phyloP scores from a whole-genome alignment of 106 monocot genomes.

The Cymbidium sinense region DNA sequence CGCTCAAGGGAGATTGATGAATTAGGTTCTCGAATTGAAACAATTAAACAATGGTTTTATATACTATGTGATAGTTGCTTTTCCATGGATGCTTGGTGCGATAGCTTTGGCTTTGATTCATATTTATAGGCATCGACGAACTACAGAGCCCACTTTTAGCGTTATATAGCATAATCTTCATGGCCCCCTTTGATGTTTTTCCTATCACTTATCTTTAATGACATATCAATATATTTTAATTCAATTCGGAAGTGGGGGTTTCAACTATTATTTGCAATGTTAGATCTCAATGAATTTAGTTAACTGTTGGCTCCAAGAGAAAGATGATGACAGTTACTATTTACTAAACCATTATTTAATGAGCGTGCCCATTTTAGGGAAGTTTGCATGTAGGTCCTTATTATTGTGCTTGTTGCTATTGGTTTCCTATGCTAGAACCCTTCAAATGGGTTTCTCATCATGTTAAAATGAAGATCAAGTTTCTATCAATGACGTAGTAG shows the following conservation, averaged over 20 bases:
- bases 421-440: no score
- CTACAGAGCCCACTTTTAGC: conserved; percentile 93
- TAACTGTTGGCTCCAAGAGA: no score
- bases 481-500: no score
- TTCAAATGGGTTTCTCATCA: no score
- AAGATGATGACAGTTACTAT: no score
- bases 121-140: conserved; percentile 87
- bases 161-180: conserved; percentile 99
- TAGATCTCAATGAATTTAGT: no score
- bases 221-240: conserved; percentile 81
- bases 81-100: conserved; percentile 73
- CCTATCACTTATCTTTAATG: conserved; percentile 63
- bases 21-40: neutral
- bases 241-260: conserved; percentile 44
- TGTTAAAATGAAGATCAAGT: no score
- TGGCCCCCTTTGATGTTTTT: conserved; percentile 97
- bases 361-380: no score
- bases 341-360: no score
- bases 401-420: no score
- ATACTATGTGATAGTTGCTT: conserved; percentile 58
- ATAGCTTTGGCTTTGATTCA: conserved; percentile 58
- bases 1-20: neutral
- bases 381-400: no score
- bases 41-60: conserved; percentile 47
- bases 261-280: no score